Evolutionary conservation across 2,329 filamentous ascomycete species (phyloP).

Genomic region (Pseudocercospora crystallina): DNA sequence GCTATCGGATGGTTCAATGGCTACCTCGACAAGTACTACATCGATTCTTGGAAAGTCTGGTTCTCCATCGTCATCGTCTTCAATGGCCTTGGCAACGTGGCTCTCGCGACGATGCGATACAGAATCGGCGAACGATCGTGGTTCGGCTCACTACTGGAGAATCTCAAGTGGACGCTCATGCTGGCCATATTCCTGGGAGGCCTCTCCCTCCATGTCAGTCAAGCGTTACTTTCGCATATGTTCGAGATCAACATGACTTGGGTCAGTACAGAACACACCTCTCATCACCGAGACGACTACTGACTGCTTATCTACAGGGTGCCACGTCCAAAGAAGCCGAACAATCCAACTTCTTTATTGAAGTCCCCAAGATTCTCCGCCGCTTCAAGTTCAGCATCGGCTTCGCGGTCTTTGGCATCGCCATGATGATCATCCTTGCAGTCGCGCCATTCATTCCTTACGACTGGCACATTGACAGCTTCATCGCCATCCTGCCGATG

Average conservation of each 20-base stretch:
- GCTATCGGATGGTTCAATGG: slow-evolving; percentile 70
- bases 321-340: slow-evolving; percentile 81
- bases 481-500: slow-evolving; percentile 74
- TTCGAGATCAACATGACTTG: slow-evolving; percentile 83
- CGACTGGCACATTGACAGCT: slow-evolving; percentile 48
- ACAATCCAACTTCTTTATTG: slow-evolving; percentile 80
- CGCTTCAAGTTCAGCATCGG: slow-evolving; percentile 74
- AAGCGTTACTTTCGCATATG: slow-evolving; percentile 78
- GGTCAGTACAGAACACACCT: slow-evolving; percentile 34
- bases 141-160: slow-evolving; percentile 53
- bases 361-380: slow-evolving; percentile 74
- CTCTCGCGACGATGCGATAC: slow-evolving; percentile 64
- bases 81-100: slow-evolving; percentile 60
- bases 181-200: slow-evolving; percentile 81
- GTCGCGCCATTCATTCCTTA: slow-evolving; percentile 63
- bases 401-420: slow-evolving; percentile 59
- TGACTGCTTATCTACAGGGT: slow-evolving; percentile 41
- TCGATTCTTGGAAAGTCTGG: slow-evolving; percentile 65
- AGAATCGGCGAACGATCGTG: slow-evolving; percentile 57
- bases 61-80: slow-evolving; percentile 65
- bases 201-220: slow-evolving; percentile 75
- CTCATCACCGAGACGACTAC: not conserved
- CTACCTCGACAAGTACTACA: slow-evolving; percentile 65
- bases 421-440: slow-evolving; percentile 64
- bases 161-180: slow-evolving; percentile 64